Conservation (phyloP, 805 yeast genomes). For the Jamesozyma spencerorum region DNA sequence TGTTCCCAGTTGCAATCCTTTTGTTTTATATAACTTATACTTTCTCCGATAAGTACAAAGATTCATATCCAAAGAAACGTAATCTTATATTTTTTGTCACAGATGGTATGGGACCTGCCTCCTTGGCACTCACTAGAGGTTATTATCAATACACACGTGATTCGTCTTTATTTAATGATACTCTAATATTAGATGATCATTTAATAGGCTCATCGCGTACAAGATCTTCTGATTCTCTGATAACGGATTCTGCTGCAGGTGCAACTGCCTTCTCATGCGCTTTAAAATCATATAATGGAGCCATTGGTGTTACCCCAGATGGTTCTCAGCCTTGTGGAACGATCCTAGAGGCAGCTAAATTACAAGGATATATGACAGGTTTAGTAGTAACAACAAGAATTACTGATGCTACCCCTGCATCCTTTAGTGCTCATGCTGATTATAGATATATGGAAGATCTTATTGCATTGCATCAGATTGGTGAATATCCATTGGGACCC, state of each 20-base stretch:
- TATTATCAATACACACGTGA: constrained; percentile 46
- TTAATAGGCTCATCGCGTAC: constrained; percentile 82
- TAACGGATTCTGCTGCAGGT: constrained; percentile 96
- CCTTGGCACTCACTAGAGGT: constrained; percentile 69
- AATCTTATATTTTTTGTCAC: constrained; percentile 83
- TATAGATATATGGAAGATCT: constrained; percentile 69
- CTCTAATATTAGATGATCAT: constrained; percentile 54
- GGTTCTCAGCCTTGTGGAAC: constrained; percentile 70
- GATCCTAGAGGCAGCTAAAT: constrained; percentile 75
- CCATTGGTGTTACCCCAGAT: constrained; percentile 70
- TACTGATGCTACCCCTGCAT: constrained; percentile 94
- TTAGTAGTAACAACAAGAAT: constrained; percentile 85
- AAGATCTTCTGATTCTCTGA: constrained; percentile 60
- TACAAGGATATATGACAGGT: constrained; percentile 75
- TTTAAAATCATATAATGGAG: constrained; percentile 77
- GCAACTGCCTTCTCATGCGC: constrained; percentile 91
- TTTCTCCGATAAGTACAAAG: neutral
- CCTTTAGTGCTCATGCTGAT: constrained; percentile 73
- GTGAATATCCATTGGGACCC: constrained; percentile 69
- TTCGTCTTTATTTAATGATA: constrained; percentile 42
- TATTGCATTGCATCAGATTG: constrained; percentile 83
- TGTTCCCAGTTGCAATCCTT: too few species aligned
- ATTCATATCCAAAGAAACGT: constrained; percentile 36
- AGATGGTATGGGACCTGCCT: constrained; percentile 94
- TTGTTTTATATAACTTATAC: neutral